Percentiles rank a stretch among this genome's conserved stretches.
Evolutionary conservation across 306 rosid species (phyloP).

Genomic region (Cicer pinnatifidum): DNA sequence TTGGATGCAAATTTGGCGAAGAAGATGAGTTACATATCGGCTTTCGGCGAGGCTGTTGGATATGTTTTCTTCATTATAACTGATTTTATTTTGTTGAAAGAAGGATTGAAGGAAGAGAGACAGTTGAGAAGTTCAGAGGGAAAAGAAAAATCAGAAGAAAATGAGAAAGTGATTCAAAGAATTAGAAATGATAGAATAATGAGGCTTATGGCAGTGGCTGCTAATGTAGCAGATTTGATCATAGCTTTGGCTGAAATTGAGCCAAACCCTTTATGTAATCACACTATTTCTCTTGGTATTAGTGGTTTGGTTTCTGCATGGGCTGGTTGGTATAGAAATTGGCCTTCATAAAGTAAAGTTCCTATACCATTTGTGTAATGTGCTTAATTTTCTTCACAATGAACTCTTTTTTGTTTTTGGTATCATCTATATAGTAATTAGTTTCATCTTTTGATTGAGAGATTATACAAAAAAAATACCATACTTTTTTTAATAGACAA

Average conservation of each 20-base stretch:
- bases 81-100: constrained; percentile 64
- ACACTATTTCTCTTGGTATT: constrained; percentile 80
- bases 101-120: constrained; percentile 68
- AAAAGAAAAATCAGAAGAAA: constrained; percentile 38
- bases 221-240: constrained; percentile 87
- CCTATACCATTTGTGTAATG: no score
- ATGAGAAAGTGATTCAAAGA: constrained; percentile 49
- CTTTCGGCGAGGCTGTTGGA: constrained; percentile 92
- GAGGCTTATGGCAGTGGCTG: constrained; percentile 90
- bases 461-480: no score
- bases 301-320: constrained; percentile 99
- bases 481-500: no score
- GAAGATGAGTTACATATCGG: constrained; percentile 75
- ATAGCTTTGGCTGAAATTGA: constrained; percentile 88
- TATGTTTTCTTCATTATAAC: constrained; percentile 77
- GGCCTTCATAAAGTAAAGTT: constrained; percentile 64
- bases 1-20: constrained; percentile 62
- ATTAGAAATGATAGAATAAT: constrained; percentile 80
- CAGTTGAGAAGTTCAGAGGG: constrained; percentile 45
- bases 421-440: no score
- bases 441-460: no score
- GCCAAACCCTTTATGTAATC: constrained; percentile 88
- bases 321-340: constrained; percentile 99
- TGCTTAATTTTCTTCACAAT: no score
- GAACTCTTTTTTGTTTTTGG: no score